Conservation (phyloP, 805 yeast genomes). For the Pichia heedii region DNA sequence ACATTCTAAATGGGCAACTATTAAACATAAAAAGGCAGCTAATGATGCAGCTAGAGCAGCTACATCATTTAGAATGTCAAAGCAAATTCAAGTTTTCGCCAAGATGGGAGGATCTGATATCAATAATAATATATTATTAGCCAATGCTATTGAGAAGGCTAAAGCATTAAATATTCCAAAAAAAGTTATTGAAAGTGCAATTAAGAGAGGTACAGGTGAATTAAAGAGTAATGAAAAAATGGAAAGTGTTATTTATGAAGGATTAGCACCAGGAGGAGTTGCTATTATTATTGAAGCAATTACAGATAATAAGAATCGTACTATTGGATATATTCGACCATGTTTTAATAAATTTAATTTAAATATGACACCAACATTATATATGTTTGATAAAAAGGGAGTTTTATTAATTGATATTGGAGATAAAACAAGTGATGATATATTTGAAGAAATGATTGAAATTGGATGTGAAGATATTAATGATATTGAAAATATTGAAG, state of each 20-base stretch:
- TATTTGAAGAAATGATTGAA: slow-evolving; percentile 70
- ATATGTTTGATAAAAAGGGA: slow-evolving; percentile 73
- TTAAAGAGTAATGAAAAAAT: slow-evolving; percentile 34
- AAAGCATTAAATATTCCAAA: slow-evolving; percentile 68
- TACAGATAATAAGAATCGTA: slow-evolving; percentile 82
- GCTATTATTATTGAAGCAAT: slow-evolving; percentile 77
- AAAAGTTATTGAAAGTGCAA: slow-evolving; percentile 78
- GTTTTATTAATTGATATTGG: slow-evolving; percentile 46
- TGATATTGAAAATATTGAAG: slow-evolving; percentile 13
- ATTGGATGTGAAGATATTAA: slow-evolving; percentile 68
- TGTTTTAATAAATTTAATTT: slow-evolving; percentile 59
- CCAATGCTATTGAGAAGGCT: slow-evolving; percentile 72
- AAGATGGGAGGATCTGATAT: slow-evolving; percentile 66
- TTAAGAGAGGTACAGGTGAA: slow-evolving; percentile 75
- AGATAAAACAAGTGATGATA: slow-evolving; percentile 41
- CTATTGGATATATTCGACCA: slow-evolving; percentile 66
- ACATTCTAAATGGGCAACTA: slow-evolving; percentile 93
- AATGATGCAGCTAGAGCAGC: slow-evolving; percentile 75
- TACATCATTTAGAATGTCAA: slow-evolving; percentile 61
- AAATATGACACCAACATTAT: slow-evolving; percentile 66
- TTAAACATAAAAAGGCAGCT: slow-evolving; percentile 88
- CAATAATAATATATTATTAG: slow-evolving; percentile 47
- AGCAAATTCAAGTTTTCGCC: slow-evolving; percentile 67
- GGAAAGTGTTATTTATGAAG: slow-evolving; percentile 68
- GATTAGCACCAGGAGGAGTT: slow-evolving; percentile 88